phyloP scores from a whole-genome alignment of 2,329 filamentous ascomycete species.

The Penicillium sp. region DNA sequence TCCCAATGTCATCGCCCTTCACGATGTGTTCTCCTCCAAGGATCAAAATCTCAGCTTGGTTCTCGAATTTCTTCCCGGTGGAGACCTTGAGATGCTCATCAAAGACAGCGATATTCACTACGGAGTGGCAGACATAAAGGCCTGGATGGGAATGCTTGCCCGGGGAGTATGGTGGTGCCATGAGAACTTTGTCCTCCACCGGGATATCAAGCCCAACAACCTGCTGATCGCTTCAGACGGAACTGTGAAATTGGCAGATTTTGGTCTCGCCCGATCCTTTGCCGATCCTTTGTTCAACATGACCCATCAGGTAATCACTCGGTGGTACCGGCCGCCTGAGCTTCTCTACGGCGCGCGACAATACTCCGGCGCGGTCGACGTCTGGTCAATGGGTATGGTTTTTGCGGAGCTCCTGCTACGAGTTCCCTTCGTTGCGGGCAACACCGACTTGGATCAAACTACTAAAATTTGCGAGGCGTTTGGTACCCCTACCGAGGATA shows the following conservation, averaged over 20 bases:
- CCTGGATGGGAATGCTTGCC: constrained; percentile 97
- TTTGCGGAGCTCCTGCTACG: constrained; percentile 87
- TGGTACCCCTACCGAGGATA: constrained; percentile 87
- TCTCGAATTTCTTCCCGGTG: constrained; percentile 87
- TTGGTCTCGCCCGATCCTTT: constrained; percentile 85
- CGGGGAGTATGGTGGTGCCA: constrained; percentile 96
- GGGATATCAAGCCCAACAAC: constrained; percentile 99
- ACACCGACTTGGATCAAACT: constrained; percentile 82
- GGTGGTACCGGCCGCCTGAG: constrained; percentile 95
- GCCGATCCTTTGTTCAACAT: constrained; percentile 83
- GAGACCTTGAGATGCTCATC: constrained; percentile 91
- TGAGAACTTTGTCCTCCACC: constrained; percentile 86
- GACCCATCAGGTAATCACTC: constrained; percentile 92
- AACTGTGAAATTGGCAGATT: constrained; percentile 94
- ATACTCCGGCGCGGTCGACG: constrained; percentile 85
- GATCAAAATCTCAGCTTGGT: constrained; percentile 96
- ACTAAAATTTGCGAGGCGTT: constrained; percentile 77
- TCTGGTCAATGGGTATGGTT: constrained; percentile 91
- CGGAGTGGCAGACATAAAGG: constrained; percentile 85
- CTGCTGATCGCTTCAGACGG: constrained; percentile 89
- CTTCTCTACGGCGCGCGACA: constrained; percentile 84
- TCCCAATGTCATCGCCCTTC: constrained; percentile 89
- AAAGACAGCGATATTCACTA: constrained; percentile 81
- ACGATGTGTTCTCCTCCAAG: constrained; percentile 91
- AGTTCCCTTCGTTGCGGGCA: constrained; percentile 76